Evolutionary conservation across 768 basidiomycete genomes (phyloP), one percentile per base, ranked within the genome.

Genomic region (Mrakia hoshinonis): DNA sequence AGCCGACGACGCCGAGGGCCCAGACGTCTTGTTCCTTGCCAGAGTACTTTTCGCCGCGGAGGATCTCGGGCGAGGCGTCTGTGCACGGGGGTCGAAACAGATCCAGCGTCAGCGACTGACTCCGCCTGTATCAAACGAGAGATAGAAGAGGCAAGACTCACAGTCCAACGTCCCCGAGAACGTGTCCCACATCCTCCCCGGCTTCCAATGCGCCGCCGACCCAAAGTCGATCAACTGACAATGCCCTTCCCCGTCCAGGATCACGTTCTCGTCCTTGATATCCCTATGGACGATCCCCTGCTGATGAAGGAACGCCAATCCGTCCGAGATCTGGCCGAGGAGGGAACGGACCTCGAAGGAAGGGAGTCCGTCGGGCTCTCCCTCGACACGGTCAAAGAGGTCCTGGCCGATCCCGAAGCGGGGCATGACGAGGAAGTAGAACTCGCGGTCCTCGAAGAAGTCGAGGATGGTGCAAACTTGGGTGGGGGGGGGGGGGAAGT

Each of bases 1-100:
- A 99, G 15, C 88, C 92, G 26, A 99, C 92, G 29, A 98, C 93
- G 18, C 95, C 95, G 73, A 95, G 90, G 0, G 95, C 95, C 94
- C 95, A 99, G 3, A 97, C 90, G 75, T 99, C 95, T 80, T 97
- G 94, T 78, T 95, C 92, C 77, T 93, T 94, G 46, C 95, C 96
- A 74, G 89, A 85, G 79, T 99, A 99, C 63, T 90, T 85, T 78
- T 96, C 92, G 3, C 95, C 95, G 22, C 92, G 87, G 38, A 99
- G 81, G 69, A 99, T 98, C 79, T 99, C 95, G 48, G 95, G 96
- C 11, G 90, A 91, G 20, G 95, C 95, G 78, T 97, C 98, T 61
- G 49, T 10, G 20, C 10, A 79, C 95, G 92, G 75, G 92, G 82
- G 22, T 91, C 92, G 73, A 65, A 66, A 70, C 55, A 58, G 55